A percentile compares a stretch with the other conserved stretches of the same genome.
Evolutionary conservation across 2,329 filamentous ascomycete species (phyloP).

Genomic region (Aspergillus neoniger): DNA sequence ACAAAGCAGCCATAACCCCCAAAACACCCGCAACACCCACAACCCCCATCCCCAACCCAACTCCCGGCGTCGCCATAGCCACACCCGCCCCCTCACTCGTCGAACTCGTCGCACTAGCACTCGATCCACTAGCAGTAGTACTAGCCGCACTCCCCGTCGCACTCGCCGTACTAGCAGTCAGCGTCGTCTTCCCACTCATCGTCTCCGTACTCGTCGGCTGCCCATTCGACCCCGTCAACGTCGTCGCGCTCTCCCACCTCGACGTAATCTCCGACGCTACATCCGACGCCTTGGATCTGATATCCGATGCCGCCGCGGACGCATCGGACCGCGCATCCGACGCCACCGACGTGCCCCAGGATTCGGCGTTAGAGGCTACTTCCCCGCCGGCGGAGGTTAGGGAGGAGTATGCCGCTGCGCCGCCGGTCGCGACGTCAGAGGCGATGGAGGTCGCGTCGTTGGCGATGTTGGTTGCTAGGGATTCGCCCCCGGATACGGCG

Average conservation of each 20-base stretch:
- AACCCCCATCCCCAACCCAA: conserved; percentile 12
- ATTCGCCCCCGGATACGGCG: conserved; percentile 10
- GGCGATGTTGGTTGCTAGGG: neutral
- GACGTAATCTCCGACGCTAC: neutral
- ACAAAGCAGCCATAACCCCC: conserved; percentile 35
- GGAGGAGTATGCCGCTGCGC: neutral
- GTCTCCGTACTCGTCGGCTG: neutral
- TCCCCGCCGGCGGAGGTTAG: conserved; percentile 9
- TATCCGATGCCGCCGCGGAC: conserved; percentile 15
- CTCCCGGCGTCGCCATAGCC: conserved; percentile 15
- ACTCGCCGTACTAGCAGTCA: conserved; percentile 23
- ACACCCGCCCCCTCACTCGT: conserved; percentile 24
- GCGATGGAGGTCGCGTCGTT: neutral
- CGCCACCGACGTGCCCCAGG: conserved; percentile 15
- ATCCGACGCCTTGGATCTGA: conserved; percentile 13
- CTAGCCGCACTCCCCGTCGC: conserved; percentile 2
- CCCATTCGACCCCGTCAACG: neutral
- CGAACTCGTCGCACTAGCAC: conserved; percentile 12
- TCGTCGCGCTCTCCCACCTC: neutral
- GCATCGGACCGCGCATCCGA: conserved; percentile 11
- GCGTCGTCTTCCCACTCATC: conserved; percentile 16
- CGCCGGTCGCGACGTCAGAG: conserved; percentile 13
- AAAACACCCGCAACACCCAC: conserved; percentile 32
- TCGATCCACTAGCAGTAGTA: neutral
- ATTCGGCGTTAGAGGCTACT: conserved; percentile 16